A percentile compares a stretch with the other conserved stretches of the same genome.
These are phyloP conservation scores for Boletellus emodensis DNA, from an alignment of 768 basidiomycete genomes.

Conservation along the genomic window DNA sequence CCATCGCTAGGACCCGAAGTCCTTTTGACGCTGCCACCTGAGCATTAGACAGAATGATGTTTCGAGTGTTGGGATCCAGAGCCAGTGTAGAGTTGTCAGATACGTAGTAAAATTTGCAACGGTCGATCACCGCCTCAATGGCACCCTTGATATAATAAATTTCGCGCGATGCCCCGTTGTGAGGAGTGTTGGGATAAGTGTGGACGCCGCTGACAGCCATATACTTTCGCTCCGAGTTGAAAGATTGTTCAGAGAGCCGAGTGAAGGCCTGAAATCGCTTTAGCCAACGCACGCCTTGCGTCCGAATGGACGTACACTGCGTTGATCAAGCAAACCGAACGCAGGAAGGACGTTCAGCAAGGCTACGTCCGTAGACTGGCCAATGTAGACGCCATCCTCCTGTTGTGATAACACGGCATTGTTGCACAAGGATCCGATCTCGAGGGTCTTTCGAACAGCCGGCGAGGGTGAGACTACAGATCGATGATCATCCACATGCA, in stretches of 20 bases:
- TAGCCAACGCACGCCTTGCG: neutral
- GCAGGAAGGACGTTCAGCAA: slow-evolving; percentile 71
- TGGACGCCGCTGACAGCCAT: slow-evolving; percentile 87
- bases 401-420: slow-evolving; percentile 66
- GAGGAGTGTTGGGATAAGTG: slow-evolving; percentile 26
- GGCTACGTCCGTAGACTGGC: slow-evolving; percentile 93
- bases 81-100: slow-evolving; percentile 83
- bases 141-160: slow-evolving; percentile 91
- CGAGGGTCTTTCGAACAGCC: slow-evolving; percentile 69
- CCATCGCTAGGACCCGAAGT: slow-evolving; percentile 87
- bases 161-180: slow-evolving; percentile 47
- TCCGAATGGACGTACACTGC: slow-evolving; percentile 48
- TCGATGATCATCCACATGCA: slow-evolving; percentile 53
- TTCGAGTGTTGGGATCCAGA: slow-evolving; percentile 65
- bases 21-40: slow-evolving; percentile 69
- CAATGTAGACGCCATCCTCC: slow-evolving; percentile 70
- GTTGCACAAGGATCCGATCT: slow-evolving; percentile 88
- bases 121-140: slow-evolving; percentile 80
- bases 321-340: slow-evolving; percentile 65
- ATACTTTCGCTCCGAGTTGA: slow-evolving; percentile 91
- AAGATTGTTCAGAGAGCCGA: slow-evolving; percentile 76
- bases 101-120: slow-evolving; percentile 87
- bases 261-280: slow-evolving; percentile 51
- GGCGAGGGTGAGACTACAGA: slow-evolving; percentile 48
- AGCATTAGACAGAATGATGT: slow-evolving; percentile 68